These are phyloP conservation scores for Stenocarpella maydis DNA, from an alignment of 2,329 filamentous ascomycete species.

Conservation along the genomic window DNA sequence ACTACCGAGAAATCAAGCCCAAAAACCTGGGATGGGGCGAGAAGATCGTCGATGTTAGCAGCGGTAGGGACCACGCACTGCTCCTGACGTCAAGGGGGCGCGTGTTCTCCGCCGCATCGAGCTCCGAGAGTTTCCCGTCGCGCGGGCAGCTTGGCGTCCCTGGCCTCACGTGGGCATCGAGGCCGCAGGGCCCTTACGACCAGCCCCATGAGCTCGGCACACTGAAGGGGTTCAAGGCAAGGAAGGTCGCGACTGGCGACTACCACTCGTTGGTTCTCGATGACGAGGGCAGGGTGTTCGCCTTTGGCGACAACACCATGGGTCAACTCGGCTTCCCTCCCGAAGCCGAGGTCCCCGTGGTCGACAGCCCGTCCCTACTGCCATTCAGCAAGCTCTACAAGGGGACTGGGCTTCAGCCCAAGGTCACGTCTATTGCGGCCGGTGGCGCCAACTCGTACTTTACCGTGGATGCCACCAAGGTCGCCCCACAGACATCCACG, in stretches of 20 bases:
- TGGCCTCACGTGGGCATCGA: conserved; percentile 80
- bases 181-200: conserved; percentile 81
- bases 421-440: conserved; percentile 80
- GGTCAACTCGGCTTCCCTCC: conserved; percentile 91
- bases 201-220: conserved; percentile 80
- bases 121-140: conserved; percentile 78
- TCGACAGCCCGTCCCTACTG: conserved; percentile 76
- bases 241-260: conserved; percentile 83
- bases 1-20: conserved; percentile 78
- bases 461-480: conserved; percentile 77
- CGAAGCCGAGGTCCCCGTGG: conserved; percentile 65
- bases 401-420: conserved; percentile 67
- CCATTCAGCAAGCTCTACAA: conserved; percentile 77
- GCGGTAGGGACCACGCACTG: conserved; percentile 86
- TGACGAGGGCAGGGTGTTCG: conserved; percentile 78
- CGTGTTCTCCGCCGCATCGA: conserved; percentile 87
- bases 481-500: conserved; percentile 51
- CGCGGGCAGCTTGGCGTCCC: conserved; percentile 89
- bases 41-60: conserved; percentile 75
- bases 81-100: conserved; percentile 86
- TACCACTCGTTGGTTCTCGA: conserved; percentile 85
- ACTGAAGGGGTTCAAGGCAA: conserved; percentile 74
- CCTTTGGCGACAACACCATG: conserved; percentile 88
- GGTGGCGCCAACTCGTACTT: conserved; percentile 91
- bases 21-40: conserved; percentile 72